Evolutionary conservation across 495 filamentous ascomycete species (phyloP), one percentile per base, ranked within the genome.

Genomic region (Podospora fimiseda): DNA sequence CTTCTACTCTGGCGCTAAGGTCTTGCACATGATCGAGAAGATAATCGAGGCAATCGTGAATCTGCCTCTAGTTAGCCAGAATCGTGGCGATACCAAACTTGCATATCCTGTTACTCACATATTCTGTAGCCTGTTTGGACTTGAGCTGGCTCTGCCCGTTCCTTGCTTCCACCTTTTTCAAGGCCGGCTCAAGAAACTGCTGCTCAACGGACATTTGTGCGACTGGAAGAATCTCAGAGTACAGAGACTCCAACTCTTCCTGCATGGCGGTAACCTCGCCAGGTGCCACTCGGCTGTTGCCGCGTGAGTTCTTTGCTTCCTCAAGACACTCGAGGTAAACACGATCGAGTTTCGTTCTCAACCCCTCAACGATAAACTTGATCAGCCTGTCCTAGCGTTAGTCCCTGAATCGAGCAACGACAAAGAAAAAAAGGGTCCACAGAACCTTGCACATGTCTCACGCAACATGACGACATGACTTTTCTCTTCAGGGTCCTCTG

Each of bases 201-300:
- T 85, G 80, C 60, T 79, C 77, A 1, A 74, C 73, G 20, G 79
- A 77, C 73, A 86, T 80, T 53, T 84, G 78, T 2, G 81, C 77
- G 27, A 86, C 70, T 2, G 81, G 74, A 11, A 80, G 72, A 54
- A 86, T 80, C 53, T 86, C 82, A 0, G 80, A 74, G 52, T 82
- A 83, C 2, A 86, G 62, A 13, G 82, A 80, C 33, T 82, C 81
- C 3, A 85, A 60, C 50, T 86, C 82, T 38, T 78, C 74, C 58
- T 82, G 73, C 19, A 84, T 51, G 0, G 70, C 67, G 16, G 63
- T 43, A n/a, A 74, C 64, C 24, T 72, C 66, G 37, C 61, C 59
- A n/a, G 52, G 22, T 14, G 60, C 43, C 14, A 61, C 57, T 27
- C 53, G 55, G 30, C 24, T 45, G 14, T 43, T 53, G 23, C 57